A percentile compares a stretch with the other conserved stretches of the same genome.
Conservation (phyloP, 345 rosid genomes). For the Salix purpurea region DNA sequence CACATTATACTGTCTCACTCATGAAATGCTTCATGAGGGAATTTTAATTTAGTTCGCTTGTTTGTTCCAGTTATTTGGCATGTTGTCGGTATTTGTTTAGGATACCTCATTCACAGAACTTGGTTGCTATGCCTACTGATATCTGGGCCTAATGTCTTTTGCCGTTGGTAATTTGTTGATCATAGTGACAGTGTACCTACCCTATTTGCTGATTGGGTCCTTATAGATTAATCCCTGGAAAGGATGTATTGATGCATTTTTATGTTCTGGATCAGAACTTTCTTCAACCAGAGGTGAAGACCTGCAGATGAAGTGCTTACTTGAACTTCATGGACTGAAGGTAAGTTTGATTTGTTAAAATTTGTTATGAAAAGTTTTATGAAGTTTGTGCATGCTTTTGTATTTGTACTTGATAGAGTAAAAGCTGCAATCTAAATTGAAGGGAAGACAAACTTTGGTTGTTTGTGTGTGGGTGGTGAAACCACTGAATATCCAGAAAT, state of each 20-base stretch:
- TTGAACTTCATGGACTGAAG: constrained; percentile 91
- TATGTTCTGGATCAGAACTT: constrained; percentile 54
- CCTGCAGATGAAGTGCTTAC: constrained; percentile 83
- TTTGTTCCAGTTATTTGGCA: background rate
- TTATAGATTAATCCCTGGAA: background rate
- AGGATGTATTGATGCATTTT: constrained; percentile 11
- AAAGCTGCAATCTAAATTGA: background rate
- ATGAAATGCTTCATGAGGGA: background rate
- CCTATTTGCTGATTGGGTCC: background rate
- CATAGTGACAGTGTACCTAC: background rate
- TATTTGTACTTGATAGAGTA: background rate
- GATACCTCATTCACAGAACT: background rate
- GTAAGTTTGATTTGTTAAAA: constrained; percentile 33
- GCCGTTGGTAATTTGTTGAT: background rate
- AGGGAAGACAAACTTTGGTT: background rate
- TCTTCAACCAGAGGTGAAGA: constrained; percentile 92
- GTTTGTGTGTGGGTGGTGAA: background rate
- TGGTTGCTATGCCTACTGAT: background rate
- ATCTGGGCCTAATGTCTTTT: background rate
- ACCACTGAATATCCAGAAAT: background rate
- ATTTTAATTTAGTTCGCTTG: background rate
- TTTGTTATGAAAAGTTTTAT: background rate
- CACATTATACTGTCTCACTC: background rate
- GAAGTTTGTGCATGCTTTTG: background rate
- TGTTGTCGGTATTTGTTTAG: background rate